Evolutionary conservation across 257 asterid species (phyloP), one percentile per base, ranked within the genome.

Genomic region (Prunella vulgaris): DNA sequence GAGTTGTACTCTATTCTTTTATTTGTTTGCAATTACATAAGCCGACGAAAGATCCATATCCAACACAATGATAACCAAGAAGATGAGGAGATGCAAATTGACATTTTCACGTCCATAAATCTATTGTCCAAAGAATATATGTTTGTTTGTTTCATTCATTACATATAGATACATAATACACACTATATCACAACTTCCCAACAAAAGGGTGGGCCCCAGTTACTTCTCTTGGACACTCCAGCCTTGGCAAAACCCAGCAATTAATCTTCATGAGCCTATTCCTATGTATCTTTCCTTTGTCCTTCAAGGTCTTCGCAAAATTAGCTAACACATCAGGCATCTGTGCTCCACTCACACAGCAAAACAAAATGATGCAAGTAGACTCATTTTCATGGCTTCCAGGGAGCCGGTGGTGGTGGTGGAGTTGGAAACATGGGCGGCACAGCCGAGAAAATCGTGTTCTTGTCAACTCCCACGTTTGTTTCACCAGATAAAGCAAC

Each of bases 351-450:
- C 27, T 60, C 69, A 77, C 73, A 78, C 69, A 24, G 69, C 65
- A 57, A 48, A 32, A 68, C 64, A 44, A 64, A 64, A 42, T 48
- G 42, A n/a, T 25, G 63, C 27, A 60, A 59, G 77, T 35, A 9
- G 22, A 28, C 63, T 3, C 30, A 21, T 10, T n/a, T n/a, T 53
- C 57, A 92, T 27, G 99, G 99, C 77, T 75, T 90, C 97, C 97
- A 93, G 5, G 99, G 99, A 49, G 99, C 95, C 5, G 99, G 99
- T 9, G 97, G 96, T 0, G 99, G 97, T 7, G 99, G 99, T 8
- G 98, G 90, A 5, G 90, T 87, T 1, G 96, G 97, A 60, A 83
- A 93, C 96, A 93, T 85, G 21, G 99, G 97, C 5, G 99, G 99
- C 46, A 93, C 96, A 0, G 99, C 95, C 14, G 99, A 90, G 77